Percentiles rank a stretch among this genome's conserved stretches.
These are phyloP conservation scores for Mercurialis annua DNA, from an alignment of 345 rosid species.

Conservation along the genomic window DNA sequence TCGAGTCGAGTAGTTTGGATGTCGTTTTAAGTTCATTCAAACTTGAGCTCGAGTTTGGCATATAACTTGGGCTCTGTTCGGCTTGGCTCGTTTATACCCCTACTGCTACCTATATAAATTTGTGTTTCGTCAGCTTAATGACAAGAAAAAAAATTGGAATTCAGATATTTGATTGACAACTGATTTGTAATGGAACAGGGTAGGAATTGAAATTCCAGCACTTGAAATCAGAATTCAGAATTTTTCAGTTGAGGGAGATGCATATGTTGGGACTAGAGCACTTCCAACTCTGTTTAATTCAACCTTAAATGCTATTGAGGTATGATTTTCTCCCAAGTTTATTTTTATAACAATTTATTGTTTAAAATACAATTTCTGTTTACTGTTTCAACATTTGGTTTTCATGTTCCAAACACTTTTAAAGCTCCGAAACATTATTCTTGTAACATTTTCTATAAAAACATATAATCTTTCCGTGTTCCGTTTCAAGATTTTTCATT, in stretches of 20 bases:
- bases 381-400: no score
- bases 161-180: neutral
- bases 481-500: no score
- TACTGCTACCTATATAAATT: neutral
- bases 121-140: neutral
- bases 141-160: neutral
- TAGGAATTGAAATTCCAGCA: conserved; percentile 40
- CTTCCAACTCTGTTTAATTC: conserved; percentile 40
- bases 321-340: neutral
- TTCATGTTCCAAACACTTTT: neutral
- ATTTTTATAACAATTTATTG: conserved; percentile 1
- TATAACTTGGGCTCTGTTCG: no score
- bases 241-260: conserved; percentile 38
- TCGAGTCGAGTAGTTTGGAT: no score
- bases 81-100: neutral
- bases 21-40: no score
- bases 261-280: conserved; percentile 40
- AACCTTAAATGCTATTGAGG: conserved; percentile 37
- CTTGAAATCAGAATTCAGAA: conserved; percentile 43
- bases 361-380: no score
- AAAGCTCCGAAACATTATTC: no score
- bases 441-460: no score
- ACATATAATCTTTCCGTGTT: no score
- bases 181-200: conserved; percentile 16
- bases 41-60: no score